Conservation (phyloP, 441 rosid species). For the Iberis amara region DNA sequence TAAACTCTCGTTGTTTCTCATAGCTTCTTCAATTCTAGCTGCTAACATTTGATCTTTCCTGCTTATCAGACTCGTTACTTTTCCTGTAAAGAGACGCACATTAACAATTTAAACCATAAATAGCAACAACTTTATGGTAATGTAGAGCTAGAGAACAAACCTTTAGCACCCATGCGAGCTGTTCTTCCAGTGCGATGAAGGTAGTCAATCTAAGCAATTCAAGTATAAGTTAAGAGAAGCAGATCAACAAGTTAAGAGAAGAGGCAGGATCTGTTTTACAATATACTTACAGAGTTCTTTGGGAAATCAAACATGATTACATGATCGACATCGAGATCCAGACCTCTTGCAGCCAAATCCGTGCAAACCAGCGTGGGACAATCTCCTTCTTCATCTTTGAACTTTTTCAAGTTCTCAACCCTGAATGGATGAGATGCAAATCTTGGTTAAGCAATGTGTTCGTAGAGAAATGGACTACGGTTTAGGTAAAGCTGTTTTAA, state of each 20-base stretch:
- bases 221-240: slow-evolving; percentile 21
- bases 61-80: slow-evolving; percentile 83
- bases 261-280: too few relatives aligned
- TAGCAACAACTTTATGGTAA: not conserved
- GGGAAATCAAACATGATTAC: slow-evolving; percentile 94
- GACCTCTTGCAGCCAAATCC: slow-evolving; percentile 90
- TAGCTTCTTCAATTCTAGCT: slow-evolving; percentile 65
- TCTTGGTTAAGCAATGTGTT: not conserved
- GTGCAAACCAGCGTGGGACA: slow-evolving; percentile 91
- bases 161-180: slow-evolving; percentile 97
- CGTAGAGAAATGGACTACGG: not conserved
- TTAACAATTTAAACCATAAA: slow-evolving; percentile 7
- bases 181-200: slow-evolving; percentile 94
- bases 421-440: slow-evolving; percentile 33
- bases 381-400: slow-evolving; percentile 78
- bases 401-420: slow-evolving; percentile 78
- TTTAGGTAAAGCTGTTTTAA: slow-evolving; percentile 13
- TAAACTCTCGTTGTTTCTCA: slow-evolving; percentile 81
- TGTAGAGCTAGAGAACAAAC: slow-evolving; percentile 32
- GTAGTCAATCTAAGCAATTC: slow-evolving; percentile 62
- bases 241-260: slow-evolving; percentile 11
- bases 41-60: slow-evolving; percentile 60
- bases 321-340: slow-evolving; percentile 84
- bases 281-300: slow-evolving; percentile 61
- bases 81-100: slow-evolving; percentile 42